Evolutionary conservation across 176 grass and related monocot species (phyloP).

Genomic region (Tuctoria greenei): DNA sequence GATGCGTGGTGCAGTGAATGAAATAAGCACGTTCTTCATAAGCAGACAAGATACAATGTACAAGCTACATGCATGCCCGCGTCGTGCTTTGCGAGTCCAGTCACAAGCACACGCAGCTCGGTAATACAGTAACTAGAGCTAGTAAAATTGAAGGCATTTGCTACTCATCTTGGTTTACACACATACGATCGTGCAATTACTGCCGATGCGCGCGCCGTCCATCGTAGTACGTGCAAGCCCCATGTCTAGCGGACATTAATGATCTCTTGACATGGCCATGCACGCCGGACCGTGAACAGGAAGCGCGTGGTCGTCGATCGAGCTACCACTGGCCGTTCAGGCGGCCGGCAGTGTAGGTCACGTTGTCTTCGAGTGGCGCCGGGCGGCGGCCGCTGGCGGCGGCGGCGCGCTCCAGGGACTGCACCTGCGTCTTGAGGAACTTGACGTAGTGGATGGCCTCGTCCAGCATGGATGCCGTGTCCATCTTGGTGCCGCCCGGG

Average conservation of each 20-base stretch:
- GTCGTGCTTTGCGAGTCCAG: neutral
- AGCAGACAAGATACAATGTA: constrained; percentile 9
- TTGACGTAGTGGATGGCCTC: constrained; percentile 98
- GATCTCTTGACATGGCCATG: constrained; percentile 7
- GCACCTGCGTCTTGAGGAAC: constrained; percentile 95
- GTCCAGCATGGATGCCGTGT: constrained; percentile 95
- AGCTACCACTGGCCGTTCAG: constrained; percentile 39
- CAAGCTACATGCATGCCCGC: constrained; percentile 13
- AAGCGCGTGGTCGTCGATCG: neutral
- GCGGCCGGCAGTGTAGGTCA: constrained; percentile 24
- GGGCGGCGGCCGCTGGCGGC: constrained; percentile 37
- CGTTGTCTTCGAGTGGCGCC: neutral
- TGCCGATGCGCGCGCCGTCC: neutral
- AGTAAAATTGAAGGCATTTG: constrained; percentile 16
- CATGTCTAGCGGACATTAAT: constrained; percentile 16
- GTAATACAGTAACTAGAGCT: neutral
- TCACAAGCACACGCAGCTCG: constrained; percentile 6
- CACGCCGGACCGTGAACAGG: neutral
- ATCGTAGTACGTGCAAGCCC: neutral
- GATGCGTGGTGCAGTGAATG: neutral
- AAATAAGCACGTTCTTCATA: neutral
- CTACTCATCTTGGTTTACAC: constrained; percentile 32
- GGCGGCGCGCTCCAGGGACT: constrained; percentile 68
- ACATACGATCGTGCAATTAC: constrained; percentile 25
- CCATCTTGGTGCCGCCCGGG: constrained; percentile 95